phyloP scores from a whole-genome alignment of 1,284 basidiomycete species.

The Rhizoctonia solani region DNA sequence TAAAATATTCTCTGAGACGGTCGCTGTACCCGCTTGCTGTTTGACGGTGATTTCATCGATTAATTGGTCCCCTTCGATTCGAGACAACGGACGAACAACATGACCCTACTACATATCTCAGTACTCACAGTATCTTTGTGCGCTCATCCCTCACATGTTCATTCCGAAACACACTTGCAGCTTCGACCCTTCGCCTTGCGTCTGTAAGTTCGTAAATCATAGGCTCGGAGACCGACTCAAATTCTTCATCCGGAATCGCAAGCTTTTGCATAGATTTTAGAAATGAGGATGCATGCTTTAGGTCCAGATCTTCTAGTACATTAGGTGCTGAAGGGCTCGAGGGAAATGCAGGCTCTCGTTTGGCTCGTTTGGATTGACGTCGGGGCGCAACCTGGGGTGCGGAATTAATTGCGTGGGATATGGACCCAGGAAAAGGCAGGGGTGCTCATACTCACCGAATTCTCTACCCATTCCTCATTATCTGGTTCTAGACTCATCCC shows the following conservation, averaged over 20 bases:
- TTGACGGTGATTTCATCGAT: slow-evolving; percentile 6
- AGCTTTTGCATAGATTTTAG: neutral
- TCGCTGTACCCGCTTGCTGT: neutral
- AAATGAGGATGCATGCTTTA: slow-evolving; percentile 7
- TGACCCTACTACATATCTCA: neutral
- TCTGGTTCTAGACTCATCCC: neutral
- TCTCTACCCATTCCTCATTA: neutral
- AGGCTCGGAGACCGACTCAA: neutral
- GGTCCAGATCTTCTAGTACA: neutral
- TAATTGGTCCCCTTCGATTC: slow-evolving; percentile 9
- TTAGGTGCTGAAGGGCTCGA: neutral
- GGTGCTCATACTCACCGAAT: neutral
- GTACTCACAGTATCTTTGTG: too few species aligned
- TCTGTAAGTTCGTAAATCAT: neutral
- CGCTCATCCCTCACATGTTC: slow-evolving; percentile 5
- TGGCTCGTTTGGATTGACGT: slow-evolving; percentile 14
- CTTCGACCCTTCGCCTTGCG: neutral
- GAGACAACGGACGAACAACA: slow-evolving; percentile 16
- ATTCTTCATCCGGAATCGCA: neutral
- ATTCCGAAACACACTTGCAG: neutral
- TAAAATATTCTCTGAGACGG: slow-evolving; percentile 14
- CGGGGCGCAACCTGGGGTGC: neutral
- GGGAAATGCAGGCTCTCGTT: neutral
- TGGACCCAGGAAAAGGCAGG: neutral
- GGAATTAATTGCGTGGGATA: neutral